Evolutionary conservation across 1,284 basidiomycete genomes (phyloP).

Genomic region (Cryptococcus sp.): DNA sequence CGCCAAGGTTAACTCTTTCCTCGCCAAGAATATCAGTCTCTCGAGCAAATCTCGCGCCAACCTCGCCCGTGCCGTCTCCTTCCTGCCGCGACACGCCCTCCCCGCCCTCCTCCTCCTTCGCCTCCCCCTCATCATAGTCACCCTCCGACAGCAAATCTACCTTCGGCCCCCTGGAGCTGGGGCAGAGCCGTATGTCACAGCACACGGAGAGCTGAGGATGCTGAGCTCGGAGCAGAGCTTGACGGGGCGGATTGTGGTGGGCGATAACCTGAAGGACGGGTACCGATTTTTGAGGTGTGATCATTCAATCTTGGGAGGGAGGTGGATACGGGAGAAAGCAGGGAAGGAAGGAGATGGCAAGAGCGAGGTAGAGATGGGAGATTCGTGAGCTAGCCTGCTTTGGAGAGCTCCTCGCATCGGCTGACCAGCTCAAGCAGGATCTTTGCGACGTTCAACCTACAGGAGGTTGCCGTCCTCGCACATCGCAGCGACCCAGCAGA

Average conservation of each 20-base stretch:
- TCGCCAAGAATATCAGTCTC: slow-evolving; percentile 8
- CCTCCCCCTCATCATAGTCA: slow-evolving; percentile 30
- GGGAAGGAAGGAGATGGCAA: slow-evolving; percentile 30
- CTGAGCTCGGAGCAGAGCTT: slow-evolving; percentile 65
- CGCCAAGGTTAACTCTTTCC: slow-evolving; percentile 2
- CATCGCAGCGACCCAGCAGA: slow-evolving; percentile 39
- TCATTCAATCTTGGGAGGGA: slow-evolving; percentile 81
- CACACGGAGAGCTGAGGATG: slow-evolving; percentile 59
- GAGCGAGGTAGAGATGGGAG: slow-evolving; percentile 54
- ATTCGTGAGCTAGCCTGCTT: slow-evolving; percentile 47
- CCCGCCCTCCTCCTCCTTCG: slow-evolving; percentile 31
- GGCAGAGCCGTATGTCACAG: slow-evolving; percentile 54
- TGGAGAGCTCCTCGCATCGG: not conserved
- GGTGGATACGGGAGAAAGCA: slow-evolving; percentile 60
- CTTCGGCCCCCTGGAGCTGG: slow-evolving; percentile 18
- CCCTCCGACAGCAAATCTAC: slow-evolving; percentile 33
- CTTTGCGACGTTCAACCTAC: slow-evolving; percentile 76
- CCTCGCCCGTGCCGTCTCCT: not conserved
- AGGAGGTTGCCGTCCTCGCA: slow-evolving; percentile 73
- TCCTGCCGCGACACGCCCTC: slow-evolving; percentile 23
- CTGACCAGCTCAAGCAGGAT: slow-evolving; percentile 58
- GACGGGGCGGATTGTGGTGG: slow-evolving; percentile 75
- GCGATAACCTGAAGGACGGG: slow-evolving; percentile 61
- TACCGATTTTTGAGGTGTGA: slow-evolving; percentile 79
- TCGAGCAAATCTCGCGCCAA: not conserved